Percentiles rank a stretch among this genome's conserved stretches.
These are phyloP conservation scores for Colletotrichum musae DNA, from an alignment of 2,329 filamentous ascomycete species.

Conservation along the genomic window DNA sequence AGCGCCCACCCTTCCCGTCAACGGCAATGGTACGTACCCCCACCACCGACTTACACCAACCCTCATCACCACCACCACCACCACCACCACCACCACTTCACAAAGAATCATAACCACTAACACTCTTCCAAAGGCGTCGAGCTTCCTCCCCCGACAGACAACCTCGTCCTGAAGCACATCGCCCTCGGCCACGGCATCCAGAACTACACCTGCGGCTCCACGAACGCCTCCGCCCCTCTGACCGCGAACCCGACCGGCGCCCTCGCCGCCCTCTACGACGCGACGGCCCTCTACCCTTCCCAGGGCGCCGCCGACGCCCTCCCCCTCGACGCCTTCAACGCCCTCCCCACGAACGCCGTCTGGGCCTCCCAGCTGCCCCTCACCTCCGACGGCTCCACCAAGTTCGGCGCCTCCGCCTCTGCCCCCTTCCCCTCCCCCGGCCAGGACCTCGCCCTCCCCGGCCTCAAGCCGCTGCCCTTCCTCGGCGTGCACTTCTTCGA, in stretches of 20 bases:
- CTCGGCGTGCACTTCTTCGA: conserved; percentile 80
- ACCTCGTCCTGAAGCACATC: conserved; percentile 65
- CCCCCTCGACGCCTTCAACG: conserved; percentile 53
- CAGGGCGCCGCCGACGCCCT: conserved; percentile 55
- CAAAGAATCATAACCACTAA: conserved; percentile 38
- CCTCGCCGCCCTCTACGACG: conserved; percentile 73
- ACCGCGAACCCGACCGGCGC: conserved; percentile 64
- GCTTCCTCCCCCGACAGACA: conserved; percentile 58
- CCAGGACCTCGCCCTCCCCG: conserved; percentile 55
- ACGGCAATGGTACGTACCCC: conserved; percentile 52
- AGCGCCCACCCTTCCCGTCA: conserved; percentile 56
- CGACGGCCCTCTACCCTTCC: conserved; percentile 65
- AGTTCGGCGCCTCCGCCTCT: conserved; percentile 59
- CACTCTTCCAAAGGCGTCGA: conserved; percentile 52
- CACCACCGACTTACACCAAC: conserved; percentile 26
- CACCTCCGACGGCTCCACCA: conserved; percentile 56
- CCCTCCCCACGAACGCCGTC: conserved; percentile 58
- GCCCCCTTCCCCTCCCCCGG: conserved; percentile 61
- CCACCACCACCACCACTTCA: conserved; percentile 1
- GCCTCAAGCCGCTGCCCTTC: conserved; percentile 54
- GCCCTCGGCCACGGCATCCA: conserved; percentile 76
- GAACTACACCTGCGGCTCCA: conserved; percentile 74
- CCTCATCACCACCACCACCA: neutral
- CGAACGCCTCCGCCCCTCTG: conserved; percentile 37
- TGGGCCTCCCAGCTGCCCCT: conserved; percentile 62